Conservation (phyloP, 345 rosid species). For the Erysimum cheiranthoides region DNA sequence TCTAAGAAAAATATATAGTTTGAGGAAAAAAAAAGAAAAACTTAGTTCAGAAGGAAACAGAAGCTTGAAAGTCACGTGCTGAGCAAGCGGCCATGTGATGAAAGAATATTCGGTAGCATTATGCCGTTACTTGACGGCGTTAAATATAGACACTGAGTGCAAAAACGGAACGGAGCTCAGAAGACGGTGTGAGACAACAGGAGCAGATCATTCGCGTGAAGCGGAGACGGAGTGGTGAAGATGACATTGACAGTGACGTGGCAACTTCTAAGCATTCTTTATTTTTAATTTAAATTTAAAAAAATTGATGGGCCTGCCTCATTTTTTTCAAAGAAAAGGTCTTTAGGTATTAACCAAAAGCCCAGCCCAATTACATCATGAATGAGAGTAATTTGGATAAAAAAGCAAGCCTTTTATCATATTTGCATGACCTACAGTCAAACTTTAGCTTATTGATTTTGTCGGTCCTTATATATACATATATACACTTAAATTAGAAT, state of each 20-base stretch:
- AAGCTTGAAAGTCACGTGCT: slow-evolving; percentile 40
- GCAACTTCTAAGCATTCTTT: not conserved
- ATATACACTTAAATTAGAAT: not conserved
- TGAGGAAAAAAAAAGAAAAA: slow-evolving; percentile 8
- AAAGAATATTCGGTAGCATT: slow-evolving; percentile 40
- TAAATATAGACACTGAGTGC: not conserved
- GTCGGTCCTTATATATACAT: slow-evolving; percentile 27
- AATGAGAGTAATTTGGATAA: not conserved
- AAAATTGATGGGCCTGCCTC: slow-evolving; percentile 14
- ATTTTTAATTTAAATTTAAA: not conserved
- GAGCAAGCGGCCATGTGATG: slow-evolving; percentile 35
- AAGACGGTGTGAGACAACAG: slow-evolving; percentile 11
- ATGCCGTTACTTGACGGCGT: slow-evolving; percentile 39
- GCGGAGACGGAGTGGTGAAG: not conserved
- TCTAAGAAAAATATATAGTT: not conserved
- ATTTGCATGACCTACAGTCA: slow-evolving; percentile 10
- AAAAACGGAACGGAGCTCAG: slow-evolving; percentile 24
- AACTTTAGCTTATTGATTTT: slow-evolving; percentile 18
- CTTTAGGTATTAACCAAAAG: not conserved
- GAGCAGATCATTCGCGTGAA: not conserved
- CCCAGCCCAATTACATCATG: not conserved
- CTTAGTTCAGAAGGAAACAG: slow-evolving; percentile 39
- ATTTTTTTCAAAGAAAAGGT: not conserved
- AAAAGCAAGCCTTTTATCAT: not conserved
- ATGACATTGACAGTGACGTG: slow-evolving; percentile 22